Conservation (phyloP, 805 yeast species). For the Wickerhamomyces silvicola region DNA sequence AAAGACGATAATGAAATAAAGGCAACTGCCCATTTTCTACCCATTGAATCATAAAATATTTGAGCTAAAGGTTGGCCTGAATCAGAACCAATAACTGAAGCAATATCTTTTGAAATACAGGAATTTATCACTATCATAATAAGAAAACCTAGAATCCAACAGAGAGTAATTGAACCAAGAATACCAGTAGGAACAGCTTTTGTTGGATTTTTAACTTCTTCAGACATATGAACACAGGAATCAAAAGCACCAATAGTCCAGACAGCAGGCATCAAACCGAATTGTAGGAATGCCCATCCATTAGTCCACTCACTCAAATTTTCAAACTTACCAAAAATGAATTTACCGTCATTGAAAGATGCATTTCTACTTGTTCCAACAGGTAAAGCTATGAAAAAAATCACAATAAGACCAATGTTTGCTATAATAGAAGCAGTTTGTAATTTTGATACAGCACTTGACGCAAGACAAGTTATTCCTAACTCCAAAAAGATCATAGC, state of each 20-base stretch:
- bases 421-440: conserved; percentile 49
- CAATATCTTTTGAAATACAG: conserved; percentile 41
- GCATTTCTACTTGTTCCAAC: conserved; percentile 35
- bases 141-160: conserved; percentile 52
- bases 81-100: conserved; percentile 32
- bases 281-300: conserved; percentile 49
- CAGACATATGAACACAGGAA: conserved; percentile 64
- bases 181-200: conserved; percentile 62
- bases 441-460: conserved; percentile 44
- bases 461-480: conserved; percentile 43
- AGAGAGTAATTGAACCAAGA: conserved; percentile 44
- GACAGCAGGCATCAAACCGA: conserved; percentile 54
- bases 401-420: conserved; percentile 41
- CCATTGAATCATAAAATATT: conserved; percentile 54
- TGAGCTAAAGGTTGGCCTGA: conserved; percentile 65
- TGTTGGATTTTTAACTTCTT: conserved; percentile 58
- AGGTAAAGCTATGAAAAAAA: conserved; percentile 54
- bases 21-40: conserved; percentile 61
- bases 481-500: conserved; percentile 47
- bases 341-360: conserved; percentile 40
- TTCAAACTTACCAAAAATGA: conserved; percentile 45
- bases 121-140: conserved; percentile 50
- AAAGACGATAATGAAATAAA: conserved; percentile 51
- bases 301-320: conserved; percentile 46
- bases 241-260: conserved; percentile 77